A percentile compares a stretch with the other conserved stretches of the same genome.
phyloP scores from a whole-genome alignment of 1,139 yeast species.

The Suhomyces bokatorum region DNA sequence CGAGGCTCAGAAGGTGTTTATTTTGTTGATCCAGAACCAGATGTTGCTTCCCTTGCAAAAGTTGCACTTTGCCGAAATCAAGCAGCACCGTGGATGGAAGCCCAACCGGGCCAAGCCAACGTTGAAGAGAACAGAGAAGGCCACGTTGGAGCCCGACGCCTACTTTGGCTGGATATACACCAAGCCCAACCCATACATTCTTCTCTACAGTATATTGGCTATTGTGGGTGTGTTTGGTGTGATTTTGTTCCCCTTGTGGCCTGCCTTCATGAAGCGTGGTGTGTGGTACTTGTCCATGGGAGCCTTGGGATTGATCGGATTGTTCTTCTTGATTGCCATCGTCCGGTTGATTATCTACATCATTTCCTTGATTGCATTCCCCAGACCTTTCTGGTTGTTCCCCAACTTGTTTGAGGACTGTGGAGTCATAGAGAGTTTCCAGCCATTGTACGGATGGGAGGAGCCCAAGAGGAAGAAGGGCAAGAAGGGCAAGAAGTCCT shows the following conservation, averaged over 20 bases:
- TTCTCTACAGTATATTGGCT: constrained; percentile 63
- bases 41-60: constrained; percentile 74
- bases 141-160: constrained; percentile 70
- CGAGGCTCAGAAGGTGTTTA: constrained; percentile 64
- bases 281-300: constrained; percentile 90
- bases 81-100: constrained; percentile 54
- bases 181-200: constrained; percentile 71
- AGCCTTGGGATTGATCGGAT: constrained; percentile 68
- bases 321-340: constrained; percentile 77
- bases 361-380: constrained; percentile 56
- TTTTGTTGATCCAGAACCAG: constrained; percentile 70
- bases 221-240: constrained; percentile 69
- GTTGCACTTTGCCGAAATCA: constrained; percentile 71
- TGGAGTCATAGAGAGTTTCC: constrained; percentile 89
- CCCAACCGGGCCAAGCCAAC: constrained; percentile 81
- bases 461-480: constrained; percentile 42
- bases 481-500: constrained; percentile 19
- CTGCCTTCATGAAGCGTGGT: constrained; percentile 80
- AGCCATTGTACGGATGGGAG: constrained; percentile 88
- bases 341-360: constrained; percentile 73
- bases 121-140: constrained; percentile 63
- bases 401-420: constrained; percentile 96
- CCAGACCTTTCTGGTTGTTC: constrained; percentile 88
- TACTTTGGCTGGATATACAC: constrained; percentile 86
- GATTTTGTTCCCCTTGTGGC: constrained; percentile 96